phyloP scores from a whole-genome alignment of 2,329 filamentous ascomycete species.

The Tolypocladium album region DNA sequence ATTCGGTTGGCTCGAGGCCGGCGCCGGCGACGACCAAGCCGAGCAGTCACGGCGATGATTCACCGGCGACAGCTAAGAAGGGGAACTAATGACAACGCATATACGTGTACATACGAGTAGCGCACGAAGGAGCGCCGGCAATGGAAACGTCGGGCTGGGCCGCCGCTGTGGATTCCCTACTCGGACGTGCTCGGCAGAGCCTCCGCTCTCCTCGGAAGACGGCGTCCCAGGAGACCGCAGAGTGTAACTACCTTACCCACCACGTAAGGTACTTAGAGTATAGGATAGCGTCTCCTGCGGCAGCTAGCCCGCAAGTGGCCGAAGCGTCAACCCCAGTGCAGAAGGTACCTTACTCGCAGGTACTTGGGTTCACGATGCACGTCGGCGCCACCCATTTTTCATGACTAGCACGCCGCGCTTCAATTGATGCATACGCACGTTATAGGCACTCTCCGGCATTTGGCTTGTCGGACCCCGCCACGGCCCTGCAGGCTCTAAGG shows the following conservation, averaged over 20 bases:
- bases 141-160: neutral
- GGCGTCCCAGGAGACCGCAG: neutral
- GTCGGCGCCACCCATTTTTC: neutral
- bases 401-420: neutral
- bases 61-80: neutral
- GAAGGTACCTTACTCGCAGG: neutral
- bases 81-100: neutral
- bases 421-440: slow-evolving; percentile 11
- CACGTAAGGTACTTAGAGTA: too few species aligned
- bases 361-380: neutral
- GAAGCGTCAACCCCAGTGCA: neutral
- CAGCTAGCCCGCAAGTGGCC: neutral
- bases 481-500: neutral
- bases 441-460: slow-evolving; percentile 14
- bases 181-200: neutral
- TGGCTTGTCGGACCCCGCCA: slow-evolving; percentile 6
- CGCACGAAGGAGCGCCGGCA: neutral
- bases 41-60: neutral
- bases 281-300: neutral
- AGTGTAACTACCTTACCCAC: neutral
- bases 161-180: neutral
- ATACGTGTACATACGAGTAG: neutral
- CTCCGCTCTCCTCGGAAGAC: neutral
- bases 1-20: slow-evolving; percentile 58
- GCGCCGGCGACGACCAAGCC: slow-evolving; percentile 3